These are phyloP conservation scores for Benincasa hispida DNA, from an alignment of 306 rosid genomes.

Conservation along the genomic window DNA sequence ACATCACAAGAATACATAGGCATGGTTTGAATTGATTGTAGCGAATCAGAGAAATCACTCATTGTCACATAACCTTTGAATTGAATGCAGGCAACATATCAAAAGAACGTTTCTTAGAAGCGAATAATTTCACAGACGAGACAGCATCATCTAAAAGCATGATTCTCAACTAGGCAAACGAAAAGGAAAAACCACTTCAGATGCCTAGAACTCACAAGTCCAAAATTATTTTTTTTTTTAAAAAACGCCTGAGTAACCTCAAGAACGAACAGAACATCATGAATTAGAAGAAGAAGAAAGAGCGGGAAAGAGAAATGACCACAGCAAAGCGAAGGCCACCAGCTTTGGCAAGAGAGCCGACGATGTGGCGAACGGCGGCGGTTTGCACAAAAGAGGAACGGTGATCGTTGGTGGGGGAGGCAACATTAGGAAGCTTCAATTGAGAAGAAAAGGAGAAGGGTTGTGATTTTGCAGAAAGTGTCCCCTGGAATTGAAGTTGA, in stretches of 20 bases:
- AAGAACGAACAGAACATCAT: not conserved
- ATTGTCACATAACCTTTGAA: not conserved
- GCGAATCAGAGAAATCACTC: not conserved
- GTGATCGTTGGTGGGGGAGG: constrained; percentile 21
- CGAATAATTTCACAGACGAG: not conserved
- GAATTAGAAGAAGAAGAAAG: not conserved
- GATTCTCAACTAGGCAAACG: not conserved
- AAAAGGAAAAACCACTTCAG: not conserved
- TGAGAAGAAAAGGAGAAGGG: not conserved
- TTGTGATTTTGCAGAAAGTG: not conserved
- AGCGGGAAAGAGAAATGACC: constrained; percentile 21
- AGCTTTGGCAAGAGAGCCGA: constrained; percentile 60
- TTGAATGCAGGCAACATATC: not conserved
- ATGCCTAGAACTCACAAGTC: no score
- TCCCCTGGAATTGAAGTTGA: not conserved
- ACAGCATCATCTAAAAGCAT: not conserved
- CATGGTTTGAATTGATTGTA: not conserved
- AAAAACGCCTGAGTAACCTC: not conserved
- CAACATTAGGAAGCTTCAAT: not conserved
- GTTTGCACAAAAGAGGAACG: constrained; percentile 35
- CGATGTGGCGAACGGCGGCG: constrained; percentile 64
- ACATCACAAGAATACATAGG: not conserved
- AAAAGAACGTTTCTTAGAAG: not conserved
- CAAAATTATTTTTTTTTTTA: no score
- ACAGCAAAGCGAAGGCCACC: constrained; percentile 83